Base-by-base conservation (phyloP, 2,329 filamentous ascomycete species). In the Tolypocladium sp. region DNA sequence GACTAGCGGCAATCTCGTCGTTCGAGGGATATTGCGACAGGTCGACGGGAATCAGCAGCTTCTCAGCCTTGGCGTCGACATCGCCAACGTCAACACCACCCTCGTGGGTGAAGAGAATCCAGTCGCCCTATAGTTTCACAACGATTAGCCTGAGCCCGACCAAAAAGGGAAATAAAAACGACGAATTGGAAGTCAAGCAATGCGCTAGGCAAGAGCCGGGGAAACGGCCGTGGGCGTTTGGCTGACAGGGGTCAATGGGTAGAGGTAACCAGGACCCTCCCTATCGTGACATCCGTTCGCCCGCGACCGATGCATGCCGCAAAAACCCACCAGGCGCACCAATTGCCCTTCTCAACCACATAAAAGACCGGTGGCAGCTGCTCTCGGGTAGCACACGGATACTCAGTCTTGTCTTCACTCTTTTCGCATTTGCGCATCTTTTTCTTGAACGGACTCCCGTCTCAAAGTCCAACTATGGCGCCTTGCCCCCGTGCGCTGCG, bases 21-120 rank as follows among this genome's bases (percentile, higher is more conserved):
- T 99, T 97, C 66, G 92, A 96, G 66, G 94, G 94, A 79, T 93
- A 99, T 77, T 97, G 82, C 66, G 87, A 84, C 63, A 99, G 88
- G 78, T 97, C 92, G 70, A 99, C 94, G 69, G 94, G 93, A 70
- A 99, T 92, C 73, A 99, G 82, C 64, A 99, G 85, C 89, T 97
- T 99, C 86, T 97, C 91, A 64, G 94, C 94, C 84, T 99, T 99
- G 65, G 87, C 92, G 72, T 99, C 94, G 67, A 99, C 94, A 86
- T 99, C 94, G 75, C 94, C 94, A 70, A 99, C 94, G 78, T 99
- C 94, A 67, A 99, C 92, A 89, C 94, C 94, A 83, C 94, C 94
- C 80, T 99, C 94, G 80, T 99, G 92, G 71, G 93, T 97, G 84
- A 99, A 99, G 73, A 99, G 91, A 74, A 99, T 97, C 92, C 92